Base-by-base conservation (phyloP, 2,329 filamentous ascomycete genomes). In the Aspergillus spinulosporus region DNA sequence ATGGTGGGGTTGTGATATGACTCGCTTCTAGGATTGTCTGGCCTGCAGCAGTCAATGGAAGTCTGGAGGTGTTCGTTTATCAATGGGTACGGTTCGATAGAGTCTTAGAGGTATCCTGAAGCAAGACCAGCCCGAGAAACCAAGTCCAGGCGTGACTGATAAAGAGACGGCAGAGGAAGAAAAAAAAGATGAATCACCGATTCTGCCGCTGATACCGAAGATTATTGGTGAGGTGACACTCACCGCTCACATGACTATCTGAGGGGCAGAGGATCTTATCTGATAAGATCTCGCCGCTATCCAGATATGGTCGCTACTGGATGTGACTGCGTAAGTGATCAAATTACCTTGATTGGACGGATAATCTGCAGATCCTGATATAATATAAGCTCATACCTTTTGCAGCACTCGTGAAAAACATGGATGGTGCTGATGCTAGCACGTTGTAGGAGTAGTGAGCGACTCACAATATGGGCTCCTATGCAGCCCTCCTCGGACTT, bases 1-100 rank as follows among this genome's bases (percentile, higher is more conserved):
- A 62, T 62, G 47, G 52, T 56, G 56, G 59, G 51, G 49, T 50
- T 51, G 14, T 42, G 32, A 29, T 34, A 34, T 26, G 45, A 31
- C 31, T 48, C 26, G 31, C 34, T 34, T 36, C 15, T 15, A 21
- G 7, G 5, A 21, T n/a, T 36, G 29, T 47, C 15, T 14, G 21
- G 42, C 28, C 28, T 31, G 21, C 1, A 34, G 28, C 11, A 14
- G 37, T 43, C 48, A 50, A 49, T 49, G 15, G 36, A 28, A 4
- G 15, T 11, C 9, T 8, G 8, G 28, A 14, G 5, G 8, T 32
- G n/a, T 29, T 9, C 8, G 9, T 29, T 36, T 46, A 56, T 21
- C 29, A 42, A 36, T 14, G 5, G 14, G 47, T 26, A 47, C 48
- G 42, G 36, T 14, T 2, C 32, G 26, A n/a, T n/a, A 32, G 26